Conservation (phyloP, 2,329 filamentous ascomycete genomes). For the Aspergillus fischeri region DNA sequence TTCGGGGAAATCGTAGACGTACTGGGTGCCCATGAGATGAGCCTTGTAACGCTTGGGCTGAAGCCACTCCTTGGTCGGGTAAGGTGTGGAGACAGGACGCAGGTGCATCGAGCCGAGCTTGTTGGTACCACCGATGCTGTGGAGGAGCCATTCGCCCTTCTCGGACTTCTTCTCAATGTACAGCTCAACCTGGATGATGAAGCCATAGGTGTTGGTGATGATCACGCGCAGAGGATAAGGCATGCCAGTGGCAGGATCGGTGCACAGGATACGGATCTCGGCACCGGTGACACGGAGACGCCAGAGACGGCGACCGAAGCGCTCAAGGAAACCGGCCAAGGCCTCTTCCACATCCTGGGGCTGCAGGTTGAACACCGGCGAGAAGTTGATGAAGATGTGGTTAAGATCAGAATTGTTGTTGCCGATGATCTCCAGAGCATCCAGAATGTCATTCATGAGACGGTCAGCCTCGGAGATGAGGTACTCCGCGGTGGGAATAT, state of each 20-base stretch:
- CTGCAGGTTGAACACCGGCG: constrained; percentile 87
- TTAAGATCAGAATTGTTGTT: constrained; percentile 99
- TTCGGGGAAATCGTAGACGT: constrained; percentile 99
- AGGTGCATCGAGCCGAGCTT: constrained; percentile 96
- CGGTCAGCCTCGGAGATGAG: constrained; percentile 95
- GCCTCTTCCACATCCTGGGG: constrained; percentile 89
- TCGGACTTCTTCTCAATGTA: constrained; percentile 98
- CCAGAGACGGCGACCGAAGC: constrained; percentile 93
- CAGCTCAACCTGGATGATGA: constrained; percentile 95
- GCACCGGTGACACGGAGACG: constrained; percentile 93
- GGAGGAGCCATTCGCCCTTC: constrained; percentile 97
- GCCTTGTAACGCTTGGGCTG: constrained; percentile 99
- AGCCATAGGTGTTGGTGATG: constrained; percentile 97
- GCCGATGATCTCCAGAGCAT: constrained; percentile 95
- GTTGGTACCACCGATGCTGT: constrained; percentile 90
- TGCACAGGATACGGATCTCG: constrained; percentile 98
- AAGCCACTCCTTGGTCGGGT: constrained; percentile 96
- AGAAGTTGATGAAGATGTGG: constrained; percentile 99
- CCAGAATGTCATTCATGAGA: constrained; percentile 94
- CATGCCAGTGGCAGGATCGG: constrained; percentile 75
- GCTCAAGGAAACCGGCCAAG: constrained; percentile 90
- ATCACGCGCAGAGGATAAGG: constrained; percentile 92
- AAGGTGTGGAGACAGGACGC: constrained; percentile 83
- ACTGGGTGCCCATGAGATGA: constrained; percentile 97
- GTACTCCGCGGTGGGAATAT: constrained; percentile 98